phyloP scores from a whole-genome alignment of 805 yeast genomes.

The Teunomyces kruisii region DNA sequence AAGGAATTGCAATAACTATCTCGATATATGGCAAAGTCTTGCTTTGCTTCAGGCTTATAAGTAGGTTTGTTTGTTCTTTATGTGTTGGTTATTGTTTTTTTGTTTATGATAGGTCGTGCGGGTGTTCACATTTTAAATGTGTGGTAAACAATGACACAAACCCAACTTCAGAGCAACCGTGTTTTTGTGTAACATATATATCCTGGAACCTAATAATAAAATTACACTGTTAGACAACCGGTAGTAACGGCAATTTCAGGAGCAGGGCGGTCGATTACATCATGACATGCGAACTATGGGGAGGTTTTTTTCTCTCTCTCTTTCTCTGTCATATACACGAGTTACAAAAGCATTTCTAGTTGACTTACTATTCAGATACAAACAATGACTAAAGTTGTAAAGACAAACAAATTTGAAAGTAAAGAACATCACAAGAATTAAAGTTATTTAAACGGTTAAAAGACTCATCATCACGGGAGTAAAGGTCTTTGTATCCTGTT shows the following conservation, averaged over 20 bases:
- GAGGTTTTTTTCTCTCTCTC: too few relatives aligned
- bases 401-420: constrained; percentile 11
- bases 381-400: neutral
- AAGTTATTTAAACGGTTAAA: constrained; percentile 8
- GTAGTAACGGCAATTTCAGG: neutral
- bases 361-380: constrained; percentile 1
- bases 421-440: constrained; percentile 15
- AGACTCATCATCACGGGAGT: neutral
- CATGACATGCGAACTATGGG: too few relatives aligned
- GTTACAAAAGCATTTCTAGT: neutral
- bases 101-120: constrained; percentile 1
- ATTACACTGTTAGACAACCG: neutral
- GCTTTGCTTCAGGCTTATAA: too few relatives aligned
- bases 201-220: neutral
- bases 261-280: neutral
- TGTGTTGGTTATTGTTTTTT: neutral
- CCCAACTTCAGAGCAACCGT: neutral
- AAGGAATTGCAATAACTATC: too few relatives aligned
- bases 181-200: neutral
- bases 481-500: neutral
- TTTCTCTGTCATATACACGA: too few relatives aligned
- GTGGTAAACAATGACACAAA: constrained; percentile 1
- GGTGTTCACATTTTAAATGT: neutral
- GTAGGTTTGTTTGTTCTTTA: neutral
- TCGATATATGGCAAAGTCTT: too few relatives aligned